A percentile compares a stretch with the other conserved stretches of the same genome.
phyloP scores from a whole-genome alignment of 2,329 filamentous ascomycete genomes.

The Ploettnerulaceae sp. region DNA sequence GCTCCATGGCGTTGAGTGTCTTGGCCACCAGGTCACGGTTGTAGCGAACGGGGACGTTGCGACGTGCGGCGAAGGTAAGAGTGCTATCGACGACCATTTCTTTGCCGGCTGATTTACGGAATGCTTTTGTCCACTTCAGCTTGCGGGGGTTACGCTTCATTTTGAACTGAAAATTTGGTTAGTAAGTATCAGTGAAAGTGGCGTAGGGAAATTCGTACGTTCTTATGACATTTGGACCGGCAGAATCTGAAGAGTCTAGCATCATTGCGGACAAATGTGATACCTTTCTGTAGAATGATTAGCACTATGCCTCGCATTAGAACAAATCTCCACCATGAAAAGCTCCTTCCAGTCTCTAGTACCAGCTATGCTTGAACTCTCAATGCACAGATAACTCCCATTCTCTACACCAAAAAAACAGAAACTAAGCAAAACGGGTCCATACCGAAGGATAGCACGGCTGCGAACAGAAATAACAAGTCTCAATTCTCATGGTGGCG shows the following conservation, averaged over 20 bases:
- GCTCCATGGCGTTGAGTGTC: constrained; percentile 88
- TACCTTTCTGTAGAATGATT: constrained; percentile 41
- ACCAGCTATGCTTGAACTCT: not conserved
- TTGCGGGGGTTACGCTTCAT: constrained; percentile 98
- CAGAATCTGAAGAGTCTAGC: constrained; percentile 55
- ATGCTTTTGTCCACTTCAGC: constrained; percentile 94
- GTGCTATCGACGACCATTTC: constrained; percentile 90
- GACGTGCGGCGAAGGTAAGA: constrained; percentile 83
- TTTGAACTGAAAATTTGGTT: constrained; percentile 58
- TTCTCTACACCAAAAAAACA: not conserved
- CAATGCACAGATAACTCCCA: not conserved
- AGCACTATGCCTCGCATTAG: not conserved
- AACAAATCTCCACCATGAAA: not conserved
- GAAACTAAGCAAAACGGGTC: not conserved
- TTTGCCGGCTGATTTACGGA: constrained; percentile 79
- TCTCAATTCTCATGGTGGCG: constrained; percentile 47
- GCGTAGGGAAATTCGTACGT: constrained; percentile 18
- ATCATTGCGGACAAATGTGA: constrained; percentile 39
- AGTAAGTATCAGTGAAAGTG: constrained; percentile 1
- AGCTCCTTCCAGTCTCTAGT: not conserved
- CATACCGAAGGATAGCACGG: constrained; percentile 55
- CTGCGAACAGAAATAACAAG: constrained; percentile 66
- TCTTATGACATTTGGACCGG: constrained; percentile 44
- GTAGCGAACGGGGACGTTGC: constrained; percentile 94
- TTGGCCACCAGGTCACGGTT: constrained; percentile 85